Base-by-base conservation (phyloP, 2,329 filamentous ascomycete genomes). In the Sarocladium kiliense region DNA sequence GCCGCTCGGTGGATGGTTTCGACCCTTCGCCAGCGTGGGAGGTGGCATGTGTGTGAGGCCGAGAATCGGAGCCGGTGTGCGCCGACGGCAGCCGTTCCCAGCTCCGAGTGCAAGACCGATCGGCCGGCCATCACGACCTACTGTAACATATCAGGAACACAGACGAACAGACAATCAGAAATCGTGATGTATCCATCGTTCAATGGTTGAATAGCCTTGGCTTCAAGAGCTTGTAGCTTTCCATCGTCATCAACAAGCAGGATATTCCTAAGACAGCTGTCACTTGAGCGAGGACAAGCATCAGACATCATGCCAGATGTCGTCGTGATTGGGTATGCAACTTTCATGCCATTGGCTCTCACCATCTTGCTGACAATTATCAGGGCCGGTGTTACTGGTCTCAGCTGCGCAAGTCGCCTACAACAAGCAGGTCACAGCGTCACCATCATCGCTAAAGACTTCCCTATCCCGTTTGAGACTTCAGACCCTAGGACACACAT, bases 361-460 rank as follows among this genome's bases (percentile, higher is more conserved):
- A 18, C 14, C 27, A 37, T 14, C n/a, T 23, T 36, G 11, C 30
- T 53, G 49, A 53, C 27, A 10, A 23, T 23, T 12, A 25, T 36
- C 53, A 79, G 77, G 34, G 77, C 75, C 58, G 77, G 77, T 39
- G 73, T 79, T 32, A 77, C 72, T 53, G 77, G 77, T 58, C 71
- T 79, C 50, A 77, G 70, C 64, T 65, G 67, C 49, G 76, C 76
- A 30, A 61, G 77, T 34, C 68, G 68, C 45, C 68, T 77, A 47
- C 73, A 74, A 44, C 61, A 68, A 37, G 64, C 68, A 16, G 69
- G 69, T 25, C 66, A 72, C 62, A 53, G 58, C 51, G 72, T 79
- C 12, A 72, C 71, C 18, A 70, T 79, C 49, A 59, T 79, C 2
- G 75, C 77, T 19, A 68, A 66, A 34, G 74, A 78, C 63, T 75